These are phyloP conservation scores for Metschnikowia lachancei DNA, from an alignment of 805 yeast species.

Conservation along the genomic window DNA sequence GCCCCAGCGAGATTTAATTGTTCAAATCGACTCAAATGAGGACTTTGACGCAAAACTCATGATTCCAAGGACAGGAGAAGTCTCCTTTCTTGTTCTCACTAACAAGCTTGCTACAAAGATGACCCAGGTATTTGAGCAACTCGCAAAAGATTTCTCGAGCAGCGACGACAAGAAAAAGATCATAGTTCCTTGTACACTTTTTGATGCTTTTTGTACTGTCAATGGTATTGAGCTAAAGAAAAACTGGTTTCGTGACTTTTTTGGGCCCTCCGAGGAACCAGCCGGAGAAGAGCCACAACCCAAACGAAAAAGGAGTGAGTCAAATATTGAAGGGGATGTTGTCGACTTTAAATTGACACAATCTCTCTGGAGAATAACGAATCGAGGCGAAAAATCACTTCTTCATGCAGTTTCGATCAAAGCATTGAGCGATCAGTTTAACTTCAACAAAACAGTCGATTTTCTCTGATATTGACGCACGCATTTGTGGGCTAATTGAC, in stretches of 20 bases:
- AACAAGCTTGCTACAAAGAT: conserved; percentile 25
- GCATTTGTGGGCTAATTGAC: no score
- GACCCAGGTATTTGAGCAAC: conserved; percentile 25
- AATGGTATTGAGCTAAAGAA: conserved; percentile 36
- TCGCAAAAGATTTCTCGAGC: conserved; percentile 20
- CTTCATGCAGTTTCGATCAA: conserved; percentile 32
- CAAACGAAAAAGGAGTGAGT: conserved; percentile 10
- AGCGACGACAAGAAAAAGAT: conserved; percentile 21
- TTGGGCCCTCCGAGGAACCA: conserved; percentile 11
- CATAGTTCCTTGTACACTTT: conserved; percentile 26
- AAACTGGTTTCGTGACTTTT: conserved; percentile 34
- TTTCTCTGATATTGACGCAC: conserved; percentile 15
- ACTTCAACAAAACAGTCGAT: conserved; percentile 17
- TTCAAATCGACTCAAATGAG: conserved; percentile 30
- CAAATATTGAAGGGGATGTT: conserved; percentile 30
- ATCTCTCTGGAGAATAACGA: conserved; percentile 43
- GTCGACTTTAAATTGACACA: conserved; percentile 43
- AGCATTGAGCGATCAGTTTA: conserved; percentile 28
- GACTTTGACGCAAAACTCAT: conserved; percentile 34
- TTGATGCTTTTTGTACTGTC: conserved; percentile 29
- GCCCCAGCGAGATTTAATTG: conserved; percentile 30
- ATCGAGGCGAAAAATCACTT: conserved; percentile 24
- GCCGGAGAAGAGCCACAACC: conserved; percentile 6
- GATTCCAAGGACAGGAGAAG: conserved; percentile 26
- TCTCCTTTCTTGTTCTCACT: conserved; percentile 28